These are phyloP conservation scores for Lactifluus piperatus DNA, from an alignment of 768 basidiomycete species.

Conservation along the genomic window DNA sequence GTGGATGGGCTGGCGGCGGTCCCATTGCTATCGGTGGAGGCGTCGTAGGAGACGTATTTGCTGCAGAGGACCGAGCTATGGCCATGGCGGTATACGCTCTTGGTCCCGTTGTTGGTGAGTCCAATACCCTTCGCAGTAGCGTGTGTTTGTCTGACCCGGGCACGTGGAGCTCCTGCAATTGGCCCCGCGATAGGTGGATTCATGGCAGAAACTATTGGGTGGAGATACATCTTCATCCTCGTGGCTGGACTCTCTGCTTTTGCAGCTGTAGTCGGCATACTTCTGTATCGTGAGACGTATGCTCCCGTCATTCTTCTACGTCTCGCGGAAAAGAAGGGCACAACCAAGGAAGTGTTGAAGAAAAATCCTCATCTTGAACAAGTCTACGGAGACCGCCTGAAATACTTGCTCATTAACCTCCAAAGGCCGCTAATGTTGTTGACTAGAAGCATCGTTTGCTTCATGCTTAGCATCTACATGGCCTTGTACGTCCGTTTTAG, in stretches of 20 bases:
- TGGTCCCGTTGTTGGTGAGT: conserved; percentile 47
- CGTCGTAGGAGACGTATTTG: conserved; percentile 52
- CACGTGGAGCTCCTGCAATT: conserved; percentile 3
- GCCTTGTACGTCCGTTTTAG: conserved; percentile 46
- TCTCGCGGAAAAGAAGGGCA: conserved; percentile 34
- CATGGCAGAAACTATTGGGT: conserved; percentile 35
- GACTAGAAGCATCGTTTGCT: conserved; percentile 55
- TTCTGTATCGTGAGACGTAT: conserved; percentile 68
- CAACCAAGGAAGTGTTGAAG: conserved; percentile 30
- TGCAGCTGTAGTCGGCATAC: conserved; percentile 42
- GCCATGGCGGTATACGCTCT: conserved; percentile 65
- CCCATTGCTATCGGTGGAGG: conserved; percentile 60
- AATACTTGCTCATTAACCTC: conserved; percentile 53
- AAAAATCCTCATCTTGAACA: neutral
- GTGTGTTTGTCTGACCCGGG: neutral
- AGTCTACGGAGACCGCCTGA: conserved; percentile 27
- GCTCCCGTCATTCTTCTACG: conserved; percentile 55
- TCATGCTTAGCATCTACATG: conserved; percentile 64
- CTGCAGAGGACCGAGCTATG: conserved; percentile 48
- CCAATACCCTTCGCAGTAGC: no score
- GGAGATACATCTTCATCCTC: conserved; percentile 51
- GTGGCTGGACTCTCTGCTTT: conserved; percentile 36
- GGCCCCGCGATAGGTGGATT: conserved; percentile 12
- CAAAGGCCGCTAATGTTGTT: conserved; percentile 51
- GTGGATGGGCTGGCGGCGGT: conserved; percentile 54